Percentiles rank a stretch among this genome's conserved stretches.
phyloP scores from a whole-genome alignment of 2,329 filamentous ascomycete genomes.

The Trichoderma oligosporum region DNA sequence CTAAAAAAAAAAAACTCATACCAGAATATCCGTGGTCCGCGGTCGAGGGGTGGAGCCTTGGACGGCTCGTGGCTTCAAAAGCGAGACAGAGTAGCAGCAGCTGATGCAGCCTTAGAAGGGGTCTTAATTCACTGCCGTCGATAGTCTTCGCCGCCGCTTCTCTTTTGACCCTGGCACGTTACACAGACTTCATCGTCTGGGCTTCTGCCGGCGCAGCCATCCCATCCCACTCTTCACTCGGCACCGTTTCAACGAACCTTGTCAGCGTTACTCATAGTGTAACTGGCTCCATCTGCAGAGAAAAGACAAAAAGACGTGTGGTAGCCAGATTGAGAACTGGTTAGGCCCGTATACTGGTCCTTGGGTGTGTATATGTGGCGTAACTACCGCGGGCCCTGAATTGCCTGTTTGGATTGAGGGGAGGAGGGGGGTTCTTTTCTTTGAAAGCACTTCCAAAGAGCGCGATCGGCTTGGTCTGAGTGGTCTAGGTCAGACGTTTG shows the following conservation, averaged over 20 bases:
- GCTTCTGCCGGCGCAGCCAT: constrained; percentile 11
- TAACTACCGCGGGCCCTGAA: constrained; percentile 4
- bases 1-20: too few species aligned
- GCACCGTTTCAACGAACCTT: constrained; percentile 19
- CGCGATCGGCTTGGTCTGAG: neutral
- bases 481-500: neutral
- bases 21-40: neutral
- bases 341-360: neutral
- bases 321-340: neutral
- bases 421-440: too few species aligned
- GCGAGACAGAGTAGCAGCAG: neutral
- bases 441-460: neutral
- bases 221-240: constrained; percentile 6
- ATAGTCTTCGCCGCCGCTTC: neutral
- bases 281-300: constrained; percentile 12
- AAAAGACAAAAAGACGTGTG: neutral
- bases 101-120: neutral
- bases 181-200: constrained; percentile 7
- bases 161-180: constrained; percentile 3
- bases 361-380: neutral
- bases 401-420: constrained; percentile 4
- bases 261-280: constrained; percentile 7
- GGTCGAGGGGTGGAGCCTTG: neutral
- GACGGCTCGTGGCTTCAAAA: neutral
- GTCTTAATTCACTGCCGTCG: constrained; percentile 3